Evolutionary conservation across 1,284 basidiomycete genomes (phyloP).

Genomic region (Anthracocystis panici-leucophaei): DNA sequence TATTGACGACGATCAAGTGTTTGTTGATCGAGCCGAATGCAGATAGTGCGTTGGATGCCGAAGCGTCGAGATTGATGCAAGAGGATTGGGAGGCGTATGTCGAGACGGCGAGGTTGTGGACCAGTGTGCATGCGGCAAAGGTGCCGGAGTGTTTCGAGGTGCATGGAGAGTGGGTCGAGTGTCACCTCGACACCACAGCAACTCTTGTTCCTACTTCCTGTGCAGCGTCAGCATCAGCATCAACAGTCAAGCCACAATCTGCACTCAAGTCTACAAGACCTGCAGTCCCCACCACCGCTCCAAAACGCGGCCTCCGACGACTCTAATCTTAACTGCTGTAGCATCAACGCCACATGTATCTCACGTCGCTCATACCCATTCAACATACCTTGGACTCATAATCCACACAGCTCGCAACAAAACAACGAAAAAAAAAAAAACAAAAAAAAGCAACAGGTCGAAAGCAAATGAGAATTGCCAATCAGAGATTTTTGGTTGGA

Average conservation of each 20-base stretch:
- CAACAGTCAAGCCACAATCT: background rate
- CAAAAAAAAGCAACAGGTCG: constrained; percentile 17
- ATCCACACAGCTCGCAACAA: background rate
- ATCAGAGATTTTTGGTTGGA: constrained; percentile 22
- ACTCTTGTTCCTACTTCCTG: background rate
- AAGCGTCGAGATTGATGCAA: constrained; percentile 88
- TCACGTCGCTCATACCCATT: background rate
- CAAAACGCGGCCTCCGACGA: constrained; percentile 46
- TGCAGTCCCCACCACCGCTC: constrained; percentile 13
- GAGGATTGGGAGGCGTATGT: constrained; percentile 84
- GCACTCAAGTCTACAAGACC: constrained; percentile 2
- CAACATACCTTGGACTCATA: background rate
- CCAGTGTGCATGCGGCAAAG: constrained; percentile 83
- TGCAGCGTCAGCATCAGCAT: constrained; percentile 13
- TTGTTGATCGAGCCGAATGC: constrained; percentile 95
- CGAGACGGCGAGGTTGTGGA: constrained; percentile 83
- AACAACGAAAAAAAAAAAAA: background rate
- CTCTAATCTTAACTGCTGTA: constrained; percentile 17
- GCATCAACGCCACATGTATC: background rate
- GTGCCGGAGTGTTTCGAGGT: constrained; percentile 16
- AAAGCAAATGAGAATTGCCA: constrained; percentile 38
- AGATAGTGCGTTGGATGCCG: constrained; percentile 92
- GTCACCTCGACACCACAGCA: background rate
- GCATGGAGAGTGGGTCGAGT: too few relatives aligned
- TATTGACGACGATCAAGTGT: constrained; percentile 86